A percentile compares a stretch with the other conserved stretches of the same genome.
phyloP scores from a whole-genome alignment of 2,329 filamentous ascomycete species.

The Tricladium varicosporioides region DNA sequence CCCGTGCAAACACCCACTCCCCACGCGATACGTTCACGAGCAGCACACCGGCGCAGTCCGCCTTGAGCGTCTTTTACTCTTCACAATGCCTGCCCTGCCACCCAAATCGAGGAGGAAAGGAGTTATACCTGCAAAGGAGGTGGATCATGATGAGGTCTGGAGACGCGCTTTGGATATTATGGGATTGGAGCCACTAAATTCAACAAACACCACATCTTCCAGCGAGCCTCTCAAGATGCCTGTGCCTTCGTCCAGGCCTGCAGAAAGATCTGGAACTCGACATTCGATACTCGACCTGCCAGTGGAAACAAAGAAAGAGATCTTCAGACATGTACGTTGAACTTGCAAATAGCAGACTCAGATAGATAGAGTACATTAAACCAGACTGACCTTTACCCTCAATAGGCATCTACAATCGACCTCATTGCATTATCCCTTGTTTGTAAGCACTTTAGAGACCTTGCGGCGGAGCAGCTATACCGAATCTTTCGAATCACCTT shows the following conservation, averaged over 20 bases:
- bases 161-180: slow-evolving; percentile 14
- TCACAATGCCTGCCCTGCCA: slow-evolving; percentile 17
- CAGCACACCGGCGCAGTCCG: not conserved
- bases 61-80: not conserved
- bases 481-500: slow-evolving; percentile 60
- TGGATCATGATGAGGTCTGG: slow-evolving; percentile 16
- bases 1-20: not conserved
- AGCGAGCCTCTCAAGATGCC: not conserved
- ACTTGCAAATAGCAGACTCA: not conserved
- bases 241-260: not conserved
- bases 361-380: not conserved
- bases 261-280: slow-evolving; percentile 1
- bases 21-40: not conserved
- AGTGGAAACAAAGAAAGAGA: slow-evolving; percentile 31
- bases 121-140: slow-evolving; percentile 12
- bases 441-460: slow-evolving; percentile 54
- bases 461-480: slow-evolving; percentile 58
- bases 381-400: slow-evolving; percentile 4
- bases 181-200: slow-evolving; percentile 17
- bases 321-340: slow-evolving; percentile 34
- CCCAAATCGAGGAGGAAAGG: slow-evolving; percentile 12
- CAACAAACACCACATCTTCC: slow-evolving; percentile 3
- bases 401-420: slow-evolving; percentile 50
- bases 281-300: slow-evolving; percentile 30
- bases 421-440: slow-evolving; percentile 58